These are phyloP conservation scores for Chlorella ohadii DNA, from an alignment of 139 green algal species.

Conservation along the genomic window DNA sequence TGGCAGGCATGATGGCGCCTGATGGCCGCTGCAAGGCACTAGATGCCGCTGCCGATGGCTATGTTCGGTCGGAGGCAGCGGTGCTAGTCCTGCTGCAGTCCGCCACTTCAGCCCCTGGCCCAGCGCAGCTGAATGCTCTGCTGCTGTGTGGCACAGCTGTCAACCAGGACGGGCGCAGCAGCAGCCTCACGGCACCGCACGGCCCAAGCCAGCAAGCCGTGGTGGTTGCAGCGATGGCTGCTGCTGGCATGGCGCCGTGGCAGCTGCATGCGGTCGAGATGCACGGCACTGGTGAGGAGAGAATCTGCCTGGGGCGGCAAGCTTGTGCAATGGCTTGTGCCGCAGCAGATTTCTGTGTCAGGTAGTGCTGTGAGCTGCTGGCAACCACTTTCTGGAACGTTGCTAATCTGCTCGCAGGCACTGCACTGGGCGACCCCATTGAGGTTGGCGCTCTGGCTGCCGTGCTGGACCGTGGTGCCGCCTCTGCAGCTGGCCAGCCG, in stretches of 20 bases:
- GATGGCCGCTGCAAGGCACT: slow-evolving; percentile 64
- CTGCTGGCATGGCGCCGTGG: slow-evolving; percentile 32
- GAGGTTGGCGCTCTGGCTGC: slow-evolving; percentile 73
- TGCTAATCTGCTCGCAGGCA: slow-evolving; percentile 47
- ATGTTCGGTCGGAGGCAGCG: slow-evolving; percentile 59
- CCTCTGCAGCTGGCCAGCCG: neutral
- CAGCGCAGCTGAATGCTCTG: neutral
- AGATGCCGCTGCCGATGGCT: slow-evolving; percentile 55
- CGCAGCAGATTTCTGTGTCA: too few species aligned
- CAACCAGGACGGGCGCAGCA: slow-evolving; percentile 61
- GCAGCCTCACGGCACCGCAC: slow-evolving; percentile 62
- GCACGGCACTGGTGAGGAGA: slow-evolving; percentile 60
- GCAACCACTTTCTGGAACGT: neutral
- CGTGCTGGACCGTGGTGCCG: neutral
- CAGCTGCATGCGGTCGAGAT: slow-evolving; percentile 50
- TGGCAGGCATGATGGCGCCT: slow-evolving; percentile 58
- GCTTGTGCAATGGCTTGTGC: too few species aligned
- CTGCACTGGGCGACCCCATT: slow-evolving; percentile 85
- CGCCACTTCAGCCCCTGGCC: neutral
- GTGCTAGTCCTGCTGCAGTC: slow-evolving; percentile 44
- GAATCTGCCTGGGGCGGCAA: too few species aligned
- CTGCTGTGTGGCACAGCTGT: slow-evolving; percentile 36
- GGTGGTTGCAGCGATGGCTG: slow-evolving; percentile 16
- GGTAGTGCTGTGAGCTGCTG: too few species aligned
- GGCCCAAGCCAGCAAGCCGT: slow-evolving; percentile 59